Base-by-base conservation (phyloP, 2,329 filamentous ascomycete genomes). In the Penicillium sp. region DNA sequence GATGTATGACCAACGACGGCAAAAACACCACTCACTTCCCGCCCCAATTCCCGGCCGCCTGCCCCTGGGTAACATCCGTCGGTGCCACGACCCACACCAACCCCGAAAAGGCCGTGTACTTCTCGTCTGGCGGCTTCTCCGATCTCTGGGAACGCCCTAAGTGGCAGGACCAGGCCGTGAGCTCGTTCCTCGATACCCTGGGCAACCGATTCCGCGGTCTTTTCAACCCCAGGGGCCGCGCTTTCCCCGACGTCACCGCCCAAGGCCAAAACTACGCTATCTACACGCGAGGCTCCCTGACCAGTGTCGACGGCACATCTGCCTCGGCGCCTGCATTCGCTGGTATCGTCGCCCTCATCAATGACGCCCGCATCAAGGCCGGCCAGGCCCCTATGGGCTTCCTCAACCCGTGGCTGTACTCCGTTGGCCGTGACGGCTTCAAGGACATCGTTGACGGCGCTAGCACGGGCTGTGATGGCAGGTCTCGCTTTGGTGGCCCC, bases 381-480 rank as follows among this genome's bases (percentile, higher is more conserved):
- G 77, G 77, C 4, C 75, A 78, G 60, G 61, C 74, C 0, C 64
- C 73, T 0, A 66, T 84, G 36, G 81, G 81, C 0, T 84, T 81
- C 68, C 53, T 84, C 39, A 84, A 84, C 58, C 81, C 81, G 0
- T 82, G 79, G 77, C 61, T 84, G 5, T 84, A 84, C 60, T 64
- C 64, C 19, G 58, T 60, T 16, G 75, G 68, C 3, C 60, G 64
- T 49, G 55, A 63, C 8, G 74, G 69, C 2, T 59, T 80, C 38
- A 79, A 72, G 27, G 77, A 79, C 52, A 76, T 79, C 44, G 70
- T 71, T 3, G 50, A 64, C 10, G 77, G 77, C 13, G 74, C 71
- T 6, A 77, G 74, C 30, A 69, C 56, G 0, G 77, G 77, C 9
- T 79, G 77, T 55, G 70, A 69, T 28, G 75, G 75, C 0, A 58